Evolutionary conservation across 163 green algal genomes (phyloP), one percentile per base, ranked within the genome.

Genomic region (Chlorella variabilis): DNA sequence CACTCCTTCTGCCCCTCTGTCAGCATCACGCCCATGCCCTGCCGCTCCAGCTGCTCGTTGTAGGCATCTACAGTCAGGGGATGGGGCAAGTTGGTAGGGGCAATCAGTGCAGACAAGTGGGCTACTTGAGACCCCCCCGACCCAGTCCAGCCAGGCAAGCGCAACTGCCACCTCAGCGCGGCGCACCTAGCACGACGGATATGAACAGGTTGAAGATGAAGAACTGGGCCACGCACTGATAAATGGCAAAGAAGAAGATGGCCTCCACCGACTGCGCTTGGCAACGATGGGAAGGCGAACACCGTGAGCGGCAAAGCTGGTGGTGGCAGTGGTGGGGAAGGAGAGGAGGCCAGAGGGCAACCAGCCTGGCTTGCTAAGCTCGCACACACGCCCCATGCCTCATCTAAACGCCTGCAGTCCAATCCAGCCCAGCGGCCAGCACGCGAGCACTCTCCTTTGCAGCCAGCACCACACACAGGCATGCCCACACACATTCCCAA

Each of bases 1-100:
- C 59, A 67, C n/a, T 67, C 59, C n/a, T 18, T 38, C 59, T 67
- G 59, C 59, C 59, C 59, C 18, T 67, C 59, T 38, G 59, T 67
- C 59, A 67, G 59, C 59, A 67, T 67, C 59, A 67, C 59, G n/a
- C 59, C 59, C 59, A 39, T 15, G 7, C 59, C 59, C 27, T 20
- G 59, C 9, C n/a, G n/a, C 59, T 67, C 59, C 27, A 67, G 7
- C 18, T 38, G 59, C n/a, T 67, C 59, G n/a, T 36, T 67, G 29
- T 67, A 67, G 27, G n/a, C 27, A 38, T 67, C 59, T 67, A 27
- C 8, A n/a, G n/a, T n/a, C n/a, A 15, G 45, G 45, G 45, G 45
- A 11, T 23, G 45, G 54, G 18, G 54, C 54, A 33, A 11, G 54
- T 33, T 63, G 5, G 54, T n/a, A 11, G 11, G 45, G 45, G 45